Conservation (phyloP, 1,139 yeast species). For the Debaryomyces fabryi region DNA sequence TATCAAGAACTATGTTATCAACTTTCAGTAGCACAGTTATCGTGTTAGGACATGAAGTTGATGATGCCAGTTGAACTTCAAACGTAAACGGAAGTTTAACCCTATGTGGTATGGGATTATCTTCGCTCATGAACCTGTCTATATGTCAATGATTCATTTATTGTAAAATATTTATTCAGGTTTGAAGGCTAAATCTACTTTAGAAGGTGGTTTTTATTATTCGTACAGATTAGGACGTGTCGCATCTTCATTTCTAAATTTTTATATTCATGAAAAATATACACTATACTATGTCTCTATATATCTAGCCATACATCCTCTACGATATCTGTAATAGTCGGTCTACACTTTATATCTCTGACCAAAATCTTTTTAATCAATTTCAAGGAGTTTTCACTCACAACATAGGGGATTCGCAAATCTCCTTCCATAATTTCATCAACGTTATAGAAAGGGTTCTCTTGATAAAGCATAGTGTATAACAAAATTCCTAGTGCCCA, state of each 20-base stretch:
- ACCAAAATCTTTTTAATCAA: constrained; percentile 67
- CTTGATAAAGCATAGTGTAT: constrained; percentile 89
- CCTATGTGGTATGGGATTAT: not conserved
- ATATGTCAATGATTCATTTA: not conserved
- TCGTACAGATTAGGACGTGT: constrained; percentile 2
- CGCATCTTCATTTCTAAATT: not conserved
- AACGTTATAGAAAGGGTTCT: constrained; percentile 92
- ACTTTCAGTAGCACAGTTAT: constrained; percentile 19
- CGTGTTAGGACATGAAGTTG: constrained; percentile 13
- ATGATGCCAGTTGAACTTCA: constrained; percentile 16
- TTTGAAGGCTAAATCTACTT: not conserved
- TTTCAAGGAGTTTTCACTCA: constrained; percentile 59
- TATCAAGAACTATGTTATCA: constrained; percentile 12
- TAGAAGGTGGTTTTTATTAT: not conserved
- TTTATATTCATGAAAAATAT: not conserved
- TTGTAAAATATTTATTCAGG: not conserved
- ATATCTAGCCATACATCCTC: constrained; percentile 66
- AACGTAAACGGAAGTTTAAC: constrained; percentile 13
- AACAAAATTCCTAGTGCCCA: constrained; percentile 95
- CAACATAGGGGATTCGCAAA: constrained; percentile 63
- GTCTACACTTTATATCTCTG: constrained; percentile 65
- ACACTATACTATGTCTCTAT: constrained; percentile 7
- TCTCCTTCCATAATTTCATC: constrained; percentile 95
- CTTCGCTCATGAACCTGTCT: constrained; percentile 1
- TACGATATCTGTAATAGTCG: constrained; percentile 69